Base-by-base conservation (phyloP, 75 land plant genomes). In the Pinus taeda region DNA sequence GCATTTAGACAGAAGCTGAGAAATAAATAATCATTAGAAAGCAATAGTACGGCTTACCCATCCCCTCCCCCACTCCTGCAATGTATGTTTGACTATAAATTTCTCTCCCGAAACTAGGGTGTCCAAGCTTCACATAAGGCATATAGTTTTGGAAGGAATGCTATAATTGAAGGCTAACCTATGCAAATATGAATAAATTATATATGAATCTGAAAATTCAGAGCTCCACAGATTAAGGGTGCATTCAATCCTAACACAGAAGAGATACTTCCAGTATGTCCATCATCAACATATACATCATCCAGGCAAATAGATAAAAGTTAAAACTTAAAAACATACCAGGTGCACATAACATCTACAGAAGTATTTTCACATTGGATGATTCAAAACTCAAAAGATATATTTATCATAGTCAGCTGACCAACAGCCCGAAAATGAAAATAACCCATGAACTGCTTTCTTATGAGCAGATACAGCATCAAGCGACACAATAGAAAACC, bases 221-320 rank as follows among this genome's bases (percentile, higher is more conserved):
- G 22, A 74, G 11, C 62, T 63, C 75, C 62, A 74, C 22, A 57
- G 24, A 79, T 55, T 57, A 29, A 49, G 58, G 62, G 6, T 4
- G 60, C 57, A 20, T 56, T 39, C 49, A 67, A 36, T 6, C 49
- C 49, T 8, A 49, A 49, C 11, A 49, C 53, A 49, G 53, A 49
- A 49, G 53, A 8, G 53, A 49, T 8, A 49, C 53, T 49, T 49
- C 53, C 53, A 49, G 53, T 49, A 49, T 49, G 2, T 49, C 53
- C 12, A 49, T 49, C 53, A 49, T 8, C 53, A 49, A 49, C 33
- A 30, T 30, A 30, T 0, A 30, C 33, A 30, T 30, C 33, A 30
- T 30, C 33, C 33, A 30, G 33, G 33, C 33, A 30, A 30, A 30
- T 30, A 30, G 1, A 1, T 30, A 30, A n/a, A n/a, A n/a, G n/a